Base-by-base conservation (phyloP, 2,329 filamentous ascomycete genomes). In the Ceratocystis diversiconidia region DNA sequence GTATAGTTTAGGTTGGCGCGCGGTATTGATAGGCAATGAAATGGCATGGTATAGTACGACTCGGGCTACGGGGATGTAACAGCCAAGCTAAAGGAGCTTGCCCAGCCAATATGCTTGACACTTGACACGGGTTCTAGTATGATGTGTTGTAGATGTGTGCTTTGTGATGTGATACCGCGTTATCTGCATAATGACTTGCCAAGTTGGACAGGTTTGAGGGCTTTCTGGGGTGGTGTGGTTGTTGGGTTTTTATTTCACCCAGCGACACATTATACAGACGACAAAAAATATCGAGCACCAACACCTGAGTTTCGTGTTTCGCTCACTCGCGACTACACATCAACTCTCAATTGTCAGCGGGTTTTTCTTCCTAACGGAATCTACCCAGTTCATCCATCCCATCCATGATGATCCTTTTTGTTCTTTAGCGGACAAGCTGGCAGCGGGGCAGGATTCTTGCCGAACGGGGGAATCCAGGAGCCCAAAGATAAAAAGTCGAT, bases 361-460 rank as follows among this genome's bases (percentile, higher is more conserved):
- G 28, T 3, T 30, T 30, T 30, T 30, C 50, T 55, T 55, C 50
- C 50, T 30, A 12, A 8, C 19, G 19, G 19, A 22, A 15, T 55
- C 50, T 22, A 17, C 28, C 28, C 28, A 30, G 28, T 48, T 19
- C 44, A 25, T 55, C 50, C 50, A 28, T 55, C 50, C 50, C 50
- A 55, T 55, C 50, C 30, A 55, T 55, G 50, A 55, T 55, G 50
- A 55, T 55, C 50, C 50, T 30, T 55, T 28, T 30, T 55, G 50
- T 12, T 22, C 4, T 15, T 55, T 55, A 19, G 19, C 44, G 44
- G 44, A 19, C 15, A 48, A 48, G 44, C 44, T 55, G n/a, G 50
- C 50, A 55, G 48, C 50, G 50, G 50, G 50, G 50, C 50, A 55
- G 50, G 50, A 55, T 55, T 55, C 28, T 55, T 55, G 19, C 50